phyloP scores from a whole-genome alignment of 306 rosid species.

The Trifolium repens region DNA sequence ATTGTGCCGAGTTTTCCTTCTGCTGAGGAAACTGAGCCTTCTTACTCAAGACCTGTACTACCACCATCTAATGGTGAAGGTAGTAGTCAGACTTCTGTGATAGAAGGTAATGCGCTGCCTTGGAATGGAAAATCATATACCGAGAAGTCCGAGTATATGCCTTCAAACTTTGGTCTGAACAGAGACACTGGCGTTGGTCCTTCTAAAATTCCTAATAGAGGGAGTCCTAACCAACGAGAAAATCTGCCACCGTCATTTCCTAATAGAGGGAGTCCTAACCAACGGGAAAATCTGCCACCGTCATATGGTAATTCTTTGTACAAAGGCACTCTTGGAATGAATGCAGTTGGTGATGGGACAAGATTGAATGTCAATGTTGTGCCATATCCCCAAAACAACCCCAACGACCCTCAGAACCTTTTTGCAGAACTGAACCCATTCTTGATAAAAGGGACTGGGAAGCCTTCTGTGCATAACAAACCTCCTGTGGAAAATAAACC shows the following conservation, averaged over 20 bases:
- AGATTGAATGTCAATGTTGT: constrained; percentile 84
- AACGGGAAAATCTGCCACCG: constrained; percentile 55
- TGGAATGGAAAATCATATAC: constrained; percentile 55
- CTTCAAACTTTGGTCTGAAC: constrained; percentile 50
- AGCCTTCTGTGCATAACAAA: constrained; percentile 62
- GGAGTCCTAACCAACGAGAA: constrained; percentile 53
- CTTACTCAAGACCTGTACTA: constrained; percentile 57
- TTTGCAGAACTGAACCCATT: constrained; percentile 95
- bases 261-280: constrained; percentile 50
- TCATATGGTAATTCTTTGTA: constrained; percentile 59
- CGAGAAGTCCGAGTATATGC: constrained; percentile 61
- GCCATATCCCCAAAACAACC: constrained; percentile 70
- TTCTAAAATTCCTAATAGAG: constrained; percentile 52
- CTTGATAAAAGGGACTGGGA: constrained; percentile 87
- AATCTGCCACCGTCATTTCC: constrained; percentile 56
- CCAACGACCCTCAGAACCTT: constrained; percentile 71
- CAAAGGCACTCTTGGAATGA: constrained; percentile 77
- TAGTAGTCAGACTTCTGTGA: constrained; percentile 63
- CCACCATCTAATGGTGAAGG: constrained; percentile 71
- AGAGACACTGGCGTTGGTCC: constrained; percentile 59
- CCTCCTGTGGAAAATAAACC: constrained; percentile 66
- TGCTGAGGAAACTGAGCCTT: constrained; percentile 52
- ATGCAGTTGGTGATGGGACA: constrained; percentile 67
- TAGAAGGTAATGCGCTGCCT: constrained; percentile 45
- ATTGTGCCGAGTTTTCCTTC: constrained; percentile 57